A percentile compares a stretch with the other conserved stretches of the same genome.
These are phyloP conservation scores for Sporothrix humicola DNA, from an alignment of 2,329 filamentous ascomycete species.

Conservation along the genomic window DNA sequence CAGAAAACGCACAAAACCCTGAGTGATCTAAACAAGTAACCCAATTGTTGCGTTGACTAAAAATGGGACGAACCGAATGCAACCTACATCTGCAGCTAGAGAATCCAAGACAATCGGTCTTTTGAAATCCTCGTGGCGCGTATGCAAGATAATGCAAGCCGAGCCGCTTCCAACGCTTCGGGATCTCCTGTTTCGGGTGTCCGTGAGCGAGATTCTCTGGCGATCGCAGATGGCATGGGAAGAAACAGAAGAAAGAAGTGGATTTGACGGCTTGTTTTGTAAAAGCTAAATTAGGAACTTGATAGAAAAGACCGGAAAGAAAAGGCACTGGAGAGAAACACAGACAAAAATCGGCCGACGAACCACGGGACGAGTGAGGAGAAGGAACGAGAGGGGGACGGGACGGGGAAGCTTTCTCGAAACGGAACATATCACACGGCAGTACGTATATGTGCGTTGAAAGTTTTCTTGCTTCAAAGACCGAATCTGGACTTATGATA, in stretches of 20 bases:
- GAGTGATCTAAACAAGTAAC: background rate
- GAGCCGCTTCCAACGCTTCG: conserved; percentile 22
- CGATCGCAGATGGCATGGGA: background rate
- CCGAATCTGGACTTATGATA: background rate
- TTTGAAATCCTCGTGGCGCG: background rate
- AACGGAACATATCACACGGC: conserved; percentile 1
- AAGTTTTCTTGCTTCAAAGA: background rate
- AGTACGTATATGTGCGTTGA: background rate
- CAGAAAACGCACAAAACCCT: background rate
- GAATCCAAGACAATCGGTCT: no score
- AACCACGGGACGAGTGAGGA: conserved; percentile 14
- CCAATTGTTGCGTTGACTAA: background rate
- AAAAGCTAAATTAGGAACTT: background rate
- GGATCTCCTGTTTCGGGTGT: conserved; percentile 8
- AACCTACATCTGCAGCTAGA: conserved; percentile 2
- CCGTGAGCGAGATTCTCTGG: conserved; percentile 3
- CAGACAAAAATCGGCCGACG: background rate
- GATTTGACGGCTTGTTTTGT: background rate
- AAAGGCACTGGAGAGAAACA: no score
- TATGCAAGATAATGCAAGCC: conserved; percentile 14
- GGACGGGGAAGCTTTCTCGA: conserved; percentile 12
- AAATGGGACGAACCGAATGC: conserved; percentile 9
- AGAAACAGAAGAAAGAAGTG: background rate
- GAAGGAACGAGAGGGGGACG: conserved; percentile 26
- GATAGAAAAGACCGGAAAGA: background rate